Percentiles rank a stretch among this genome's conserved stretches.
These are phyloP conservation scores for Podospora bellae-mahoneyi DNA, from an alignment of 495 filamentous ascomycete genomes.

Conservation along the genomic window DNA sequence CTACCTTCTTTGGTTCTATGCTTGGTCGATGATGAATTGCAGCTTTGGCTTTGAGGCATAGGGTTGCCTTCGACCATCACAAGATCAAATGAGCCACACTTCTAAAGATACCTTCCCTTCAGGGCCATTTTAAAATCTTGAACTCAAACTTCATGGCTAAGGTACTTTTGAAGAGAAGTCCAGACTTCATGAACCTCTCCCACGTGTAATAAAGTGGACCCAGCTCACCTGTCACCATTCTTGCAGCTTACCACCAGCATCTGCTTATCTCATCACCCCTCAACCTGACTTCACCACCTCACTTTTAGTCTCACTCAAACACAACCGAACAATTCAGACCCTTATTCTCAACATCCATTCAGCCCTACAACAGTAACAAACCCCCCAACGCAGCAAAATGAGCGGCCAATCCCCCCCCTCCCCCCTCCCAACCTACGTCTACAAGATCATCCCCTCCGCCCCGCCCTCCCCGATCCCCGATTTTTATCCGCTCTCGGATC, in stretches of 20 bases:
- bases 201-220: not conserved
- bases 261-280: conserved; percentile 8
- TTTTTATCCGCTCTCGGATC: conserved; percentile 46
- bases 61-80: not conserved
- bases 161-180: not conserved
- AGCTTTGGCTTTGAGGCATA: not conserved
- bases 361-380: not conserved
- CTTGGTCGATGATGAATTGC: not conserved
- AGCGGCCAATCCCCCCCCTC: conserved; percentile 24
- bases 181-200: not conserved
- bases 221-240: not conserved
- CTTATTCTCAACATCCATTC: not conserved
- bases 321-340: no score
- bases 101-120: not conserved
- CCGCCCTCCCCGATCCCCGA: conserved; percentile 49
- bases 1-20: not conserved
- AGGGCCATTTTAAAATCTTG: no score
- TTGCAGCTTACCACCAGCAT: not conserved
- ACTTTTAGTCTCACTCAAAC: not conserved
- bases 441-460: conserved; percentile 48
- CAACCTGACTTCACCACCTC: not conserved
- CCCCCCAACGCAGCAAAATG: conserved; percentile 2
- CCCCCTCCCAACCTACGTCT: conserved; percentile 46
- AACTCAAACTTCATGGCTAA: not conserved
- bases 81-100: not conserved